Percentiles rank a stretch among this genome's conserved stretches.
phyloP scores from a whole-genome alignment of 2,329 filamentous ascomycete species.

The Didymella pinodella region DNA sequence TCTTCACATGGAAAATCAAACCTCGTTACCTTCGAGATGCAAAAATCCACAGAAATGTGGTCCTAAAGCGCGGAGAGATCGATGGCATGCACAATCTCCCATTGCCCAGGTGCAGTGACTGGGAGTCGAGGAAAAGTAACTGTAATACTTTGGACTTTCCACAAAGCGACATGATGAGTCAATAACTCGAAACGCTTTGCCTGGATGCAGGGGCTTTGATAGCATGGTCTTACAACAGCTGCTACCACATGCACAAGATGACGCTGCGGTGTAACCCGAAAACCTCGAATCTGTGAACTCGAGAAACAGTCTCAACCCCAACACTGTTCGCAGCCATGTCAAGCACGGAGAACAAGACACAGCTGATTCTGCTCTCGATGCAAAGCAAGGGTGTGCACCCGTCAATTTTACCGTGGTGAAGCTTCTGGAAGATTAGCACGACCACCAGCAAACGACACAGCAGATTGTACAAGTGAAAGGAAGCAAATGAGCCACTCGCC shows the following conservation, averaged over 20 bases:
- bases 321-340: conserved; percentile 4
- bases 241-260: conserved; percentile 14
- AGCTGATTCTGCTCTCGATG: neutral
- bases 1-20: neutral
- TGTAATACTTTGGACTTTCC: neutral
- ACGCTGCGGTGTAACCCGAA: conserved; percentile 15
- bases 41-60: neutral
- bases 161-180: neutral
- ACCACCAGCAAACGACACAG: neutral
- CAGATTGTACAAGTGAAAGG: conserved; percentile 5
- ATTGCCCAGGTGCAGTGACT: neutral
- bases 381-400: conserved; percentile 6
- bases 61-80: neutral
- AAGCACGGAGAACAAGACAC: conserved; percentile 10
- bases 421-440: neutral
- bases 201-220: conserved; percentile 10
- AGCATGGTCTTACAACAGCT: conserved; percentile 15
- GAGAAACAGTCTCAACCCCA: conserved; percentile 17
- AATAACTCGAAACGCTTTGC: neutral
- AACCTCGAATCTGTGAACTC: conserved; percentile 2
- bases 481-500: conserved; percentile 21
- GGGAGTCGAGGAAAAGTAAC: neutral
- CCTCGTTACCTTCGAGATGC: neutral
- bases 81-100: neutral
- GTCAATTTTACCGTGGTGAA: neutral